These are phyloP conservation scores for Cyberlindnera amylophila DNA, from an alignment of 805 yeast species.

Conservation along the genomic window DNA sequence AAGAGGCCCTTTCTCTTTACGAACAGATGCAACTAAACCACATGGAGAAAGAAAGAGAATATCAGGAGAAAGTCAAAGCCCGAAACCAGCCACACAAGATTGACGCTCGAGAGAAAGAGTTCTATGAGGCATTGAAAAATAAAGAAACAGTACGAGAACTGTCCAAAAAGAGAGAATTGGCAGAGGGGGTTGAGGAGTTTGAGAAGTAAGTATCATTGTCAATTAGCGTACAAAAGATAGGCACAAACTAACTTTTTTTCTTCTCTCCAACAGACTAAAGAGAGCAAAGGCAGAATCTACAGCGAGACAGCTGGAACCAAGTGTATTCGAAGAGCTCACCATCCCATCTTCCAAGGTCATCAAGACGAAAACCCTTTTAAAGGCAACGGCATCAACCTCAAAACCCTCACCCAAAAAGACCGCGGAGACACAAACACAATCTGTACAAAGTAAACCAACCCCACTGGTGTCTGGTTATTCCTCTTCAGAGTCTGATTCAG, in stretches of 20 bases:
- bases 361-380: neutral
- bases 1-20: slow-evolving; percentile 23
- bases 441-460: too few relatives aligned
- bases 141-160: slow-evolving; percentile 12
- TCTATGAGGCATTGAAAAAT: slow-evolving; percentile 16
- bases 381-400: neutral
- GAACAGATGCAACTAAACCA: slow-evolving; percentile 29
- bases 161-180: slow-evolving; percentile 18
- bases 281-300: neutral
- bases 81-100: slow-evolving; percentile 21
- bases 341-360: neutral
- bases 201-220: slow-evolving; percentile 19
- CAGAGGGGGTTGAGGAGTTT: slow-evolving; percentile 17
- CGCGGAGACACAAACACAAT: neutral
- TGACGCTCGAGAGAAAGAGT: slow-evolving; percentile 19
- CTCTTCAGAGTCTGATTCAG: slow-evolving; percentile 19
- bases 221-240: neutral
- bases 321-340: neutral
- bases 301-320: neutral
- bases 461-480: slow-evolving; percentile 6
- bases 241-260: too few relatives aligned
- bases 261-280: neutral
- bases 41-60: slow-evolving; percentile 22
- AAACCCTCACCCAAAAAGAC: neutral
- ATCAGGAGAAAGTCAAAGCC: slow-evolving; percentile 23